Evolutionary conservation across 768 basidiomycete genomes (phyloP).

Genomic region (Panaeolus cyanescens): DNA sequence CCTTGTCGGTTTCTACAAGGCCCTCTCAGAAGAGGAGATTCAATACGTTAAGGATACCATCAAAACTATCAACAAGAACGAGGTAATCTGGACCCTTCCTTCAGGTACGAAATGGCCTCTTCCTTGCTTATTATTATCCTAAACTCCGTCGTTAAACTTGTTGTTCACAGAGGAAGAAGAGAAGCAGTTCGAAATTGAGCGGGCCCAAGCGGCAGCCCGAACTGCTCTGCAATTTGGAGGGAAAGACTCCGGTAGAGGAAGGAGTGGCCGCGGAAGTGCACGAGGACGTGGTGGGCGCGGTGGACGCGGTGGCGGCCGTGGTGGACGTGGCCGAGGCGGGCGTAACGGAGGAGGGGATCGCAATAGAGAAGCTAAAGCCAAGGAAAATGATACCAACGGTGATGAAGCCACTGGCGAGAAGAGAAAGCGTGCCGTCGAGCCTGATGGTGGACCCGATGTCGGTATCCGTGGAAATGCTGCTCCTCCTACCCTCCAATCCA

Average conservation of each 20-base stretch:
- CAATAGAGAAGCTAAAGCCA: constrained; percentile 36
- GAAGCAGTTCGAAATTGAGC: constrained; percentile 71
- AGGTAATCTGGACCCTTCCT: constrained; percentile 65
- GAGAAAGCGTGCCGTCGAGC: constrained; percentile 75
- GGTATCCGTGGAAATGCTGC: constrained; percentile 66
- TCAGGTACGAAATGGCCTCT: constrained; percentile 49
- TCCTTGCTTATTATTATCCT: not conserved
- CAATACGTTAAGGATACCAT: constrained; percentile 66
- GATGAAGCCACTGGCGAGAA: constrained; percentile 66
- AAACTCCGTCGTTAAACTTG: constrained; percentile 5
- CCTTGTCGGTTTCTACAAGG: constrained; percentile 65
- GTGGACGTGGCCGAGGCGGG: constrained; percentile 41
- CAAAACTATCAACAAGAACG: constrained; percentile 63
- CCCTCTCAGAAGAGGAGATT: constrained; percentile 72
- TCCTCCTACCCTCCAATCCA: constrained; percentile 46
- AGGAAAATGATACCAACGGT: constrained; percentile 26
- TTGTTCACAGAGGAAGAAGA: constrained; percentile 63
- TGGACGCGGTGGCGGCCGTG: constrained; percentile 46
- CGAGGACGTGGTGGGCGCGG: constrained; percentile 44
- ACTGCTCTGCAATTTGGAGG: constrained; percentile 37
- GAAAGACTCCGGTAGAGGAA: constrained; percentile 21
- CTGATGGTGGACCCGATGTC: constrained; percentile 72
- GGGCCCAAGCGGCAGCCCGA: constrained; percentile 69
- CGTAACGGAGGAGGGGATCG: constrained; percentile 35
- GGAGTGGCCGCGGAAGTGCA: constrained; percentile 30